Conservation (phyloP, 768 basidiomycete genomes). For the Daedaleopsis nitida region DNA sequence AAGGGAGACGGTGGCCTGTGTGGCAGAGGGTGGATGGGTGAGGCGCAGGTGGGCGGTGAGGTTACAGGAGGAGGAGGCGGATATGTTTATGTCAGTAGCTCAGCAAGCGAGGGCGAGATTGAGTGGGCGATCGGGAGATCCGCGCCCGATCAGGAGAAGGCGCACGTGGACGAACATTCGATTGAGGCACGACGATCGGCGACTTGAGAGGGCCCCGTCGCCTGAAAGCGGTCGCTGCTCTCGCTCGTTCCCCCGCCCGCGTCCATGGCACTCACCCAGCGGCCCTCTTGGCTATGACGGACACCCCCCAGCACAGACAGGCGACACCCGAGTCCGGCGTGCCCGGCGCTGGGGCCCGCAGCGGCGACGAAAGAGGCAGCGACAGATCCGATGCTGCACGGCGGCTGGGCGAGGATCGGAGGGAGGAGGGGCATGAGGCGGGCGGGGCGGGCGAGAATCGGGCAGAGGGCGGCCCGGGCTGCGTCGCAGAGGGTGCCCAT, state of each 20-base stretch:
- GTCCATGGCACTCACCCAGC: not conserved
- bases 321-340: not conserved
- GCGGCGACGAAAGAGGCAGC: not conserved
- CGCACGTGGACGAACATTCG: constrained; percentile 3
- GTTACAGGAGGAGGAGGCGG: not conserved
- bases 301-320: not conserved
- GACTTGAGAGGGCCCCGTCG: not conserved
- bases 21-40: not conserved
- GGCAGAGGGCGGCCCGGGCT: not conserved
- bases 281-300: not conserved
- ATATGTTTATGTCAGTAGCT: not conserved
- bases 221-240: not conserved
- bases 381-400: not conserved
- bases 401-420: constrained; percentile 13
- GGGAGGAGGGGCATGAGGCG: constrained; percentile 19
- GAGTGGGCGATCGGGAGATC: constrained; percentile 16
- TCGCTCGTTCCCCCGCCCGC: not conserved
- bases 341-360: not conserved
- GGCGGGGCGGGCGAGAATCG: constrained; percentile 12
- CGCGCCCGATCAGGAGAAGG: constrained; percentile 11
- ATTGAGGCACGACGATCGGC: constrained; percentile 22
- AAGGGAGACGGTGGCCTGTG: not conserved
- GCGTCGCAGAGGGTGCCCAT: not conserved
- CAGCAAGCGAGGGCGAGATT: constrained; percentile 9
- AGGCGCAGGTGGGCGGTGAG: not conserved